Evolutionary conservation across 2,329 filamentous ascomycete species (phyloP), one percentile per base, ranked within the genome.

Genomic region (Atkinsonella hypoxylon): DNA sequence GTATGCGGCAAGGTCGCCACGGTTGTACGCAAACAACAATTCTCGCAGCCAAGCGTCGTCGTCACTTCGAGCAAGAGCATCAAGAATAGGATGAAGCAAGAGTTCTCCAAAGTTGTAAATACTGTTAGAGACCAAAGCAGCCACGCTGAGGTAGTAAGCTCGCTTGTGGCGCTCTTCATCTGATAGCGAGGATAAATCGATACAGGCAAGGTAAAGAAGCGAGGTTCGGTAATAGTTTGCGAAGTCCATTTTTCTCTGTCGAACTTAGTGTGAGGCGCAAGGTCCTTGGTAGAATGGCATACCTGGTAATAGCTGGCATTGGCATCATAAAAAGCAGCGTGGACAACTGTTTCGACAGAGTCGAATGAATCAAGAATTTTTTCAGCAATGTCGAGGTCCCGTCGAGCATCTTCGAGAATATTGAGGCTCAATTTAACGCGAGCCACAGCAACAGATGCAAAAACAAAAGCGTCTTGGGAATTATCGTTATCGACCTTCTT

Each of bases 101-200:
- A 98, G 83, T 75, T 98, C 93, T 67, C 93, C 93, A 61, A 98
- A 98, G 75, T 98, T 98, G 81, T 98, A 97, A 72, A 97, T 98
- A 61, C 82, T 88, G 62, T 91, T 87, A 47, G 90, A 96, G 39
- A 96, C 87, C 9, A 98, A 78, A 10, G 93, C 93, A 30, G 93
- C 89, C 49, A 97, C 84, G 63, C 87, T 87, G 55, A 98, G 83
- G 67, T 96, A 89, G 71, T 95, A 95, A 43, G 93, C 93, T 60
- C 91, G 83, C 53, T 78, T 79, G 66, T 84, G 83, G 61, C 87
- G 85, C 67, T 98, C 90, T 50, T 78, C 74, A 49, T 81, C 72
- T 42, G 83, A 77, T 52, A 98, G 76, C 50, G 85, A 78, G 53
- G 82, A 76, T 56, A 96, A 72, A 61, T 96, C 86, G 64, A 98